Evolutionary conservation across 768 basidiomycete species (phyloP).

Genomic region (Russula sp.): DNA sequence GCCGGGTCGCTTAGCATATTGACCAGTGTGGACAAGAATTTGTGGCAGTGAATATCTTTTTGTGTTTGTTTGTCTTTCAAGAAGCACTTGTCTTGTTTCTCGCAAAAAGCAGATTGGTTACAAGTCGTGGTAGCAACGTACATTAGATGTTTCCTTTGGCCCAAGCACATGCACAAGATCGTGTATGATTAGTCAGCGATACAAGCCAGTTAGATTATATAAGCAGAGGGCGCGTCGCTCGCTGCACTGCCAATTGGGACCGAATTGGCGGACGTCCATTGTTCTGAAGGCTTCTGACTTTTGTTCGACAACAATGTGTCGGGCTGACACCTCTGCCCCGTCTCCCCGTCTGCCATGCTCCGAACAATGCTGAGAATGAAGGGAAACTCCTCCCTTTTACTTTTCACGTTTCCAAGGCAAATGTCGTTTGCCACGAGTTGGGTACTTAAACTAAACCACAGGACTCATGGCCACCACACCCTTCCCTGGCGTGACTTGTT

Average conservation of each 20-base stretch:
- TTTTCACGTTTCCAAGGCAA: conserved; percentile 17
- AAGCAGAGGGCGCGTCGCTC: not conserved
- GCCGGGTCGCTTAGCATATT: too few relatives aligned
- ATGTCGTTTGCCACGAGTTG: conserved; percentile 4
- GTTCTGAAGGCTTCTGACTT: conserved; percentile 2
- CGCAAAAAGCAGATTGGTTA: not conserved
- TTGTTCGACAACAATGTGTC: conserved; percentile 11
- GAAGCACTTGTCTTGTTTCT: not conserved
- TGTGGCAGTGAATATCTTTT: too few relatives aligned
- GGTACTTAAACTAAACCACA: conserved; percentile 15
- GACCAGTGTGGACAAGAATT: too few relatives aligned
- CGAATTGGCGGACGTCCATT: not conserved
- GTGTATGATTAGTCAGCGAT: not conserved
- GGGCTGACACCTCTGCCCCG: not conserved
- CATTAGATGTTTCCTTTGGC: too few relatives aligned
- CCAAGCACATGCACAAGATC: too few relatives aligned
- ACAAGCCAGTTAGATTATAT: not conserved
- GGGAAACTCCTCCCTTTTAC: not conserved
- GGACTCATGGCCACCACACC: conserved; percentile 16
- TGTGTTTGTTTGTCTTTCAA: too few relatives aligned
- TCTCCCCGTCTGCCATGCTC: not conserved
- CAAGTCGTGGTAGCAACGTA: too few relatives aligned
- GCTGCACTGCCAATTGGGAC: not conserved
- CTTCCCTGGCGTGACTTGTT: conserved; percentile 1
- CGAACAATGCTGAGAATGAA: conserved; percentile 6